Conservation (phyloP, 2,329 filamentous ascomycete genomes). For the Apiospora phragmitis region DNA sequence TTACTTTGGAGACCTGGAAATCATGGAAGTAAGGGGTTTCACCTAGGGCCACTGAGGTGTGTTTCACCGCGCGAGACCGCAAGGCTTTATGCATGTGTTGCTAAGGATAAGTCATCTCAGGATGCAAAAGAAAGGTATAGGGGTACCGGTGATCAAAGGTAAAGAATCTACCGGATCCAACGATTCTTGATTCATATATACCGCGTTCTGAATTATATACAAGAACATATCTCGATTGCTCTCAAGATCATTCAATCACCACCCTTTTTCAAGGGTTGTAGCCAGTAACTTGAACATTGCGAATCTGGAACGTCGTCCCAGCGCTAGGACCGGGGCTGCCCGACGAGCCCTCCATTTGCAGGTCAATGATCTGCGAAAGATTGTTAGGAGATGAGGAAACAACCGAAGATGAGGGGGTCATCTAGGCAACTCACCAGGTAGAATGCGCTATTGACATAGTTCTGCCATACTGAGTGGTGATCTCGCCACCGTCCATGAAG, state of each 20-base stretch:
- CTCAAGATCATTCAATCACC: no score
- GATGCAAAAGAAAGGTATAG: not conserved
- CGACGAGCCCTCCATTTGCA: constrained; percentile 48
- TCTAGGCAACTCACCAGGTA: constrained; percentile 32
- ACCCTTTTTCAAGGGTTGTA: not conserved
- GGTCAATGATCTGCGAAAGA: constrained; percentile 40
- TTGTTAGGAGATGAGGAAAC: not conserved
- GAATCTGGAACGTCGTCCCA: constrained; percentile 1
- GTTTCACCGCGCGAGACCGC: no score
- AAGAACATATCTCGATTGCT: not conserved
- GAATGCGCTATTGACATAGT: constrained; percentile 48
- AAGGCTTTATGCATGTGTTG: no score
- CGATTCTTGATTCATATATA: not conserved
- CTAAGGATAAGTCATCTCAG: not conserved
- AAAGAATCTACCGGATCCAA: not conserved
- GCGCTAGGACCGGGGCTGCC: constrained; percentile 39
- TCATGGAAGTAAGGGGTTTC: not conserved
- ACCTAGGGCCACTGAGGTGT: not conserved
- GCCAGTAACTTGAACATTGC: constrained; percentile 3
- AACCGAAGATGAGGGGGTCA: not conserved
- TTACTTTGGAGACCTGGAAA: not conserved
- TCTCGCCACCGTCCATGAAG: constrained; percentile 50
- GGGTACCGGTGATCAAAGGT: not conserved
- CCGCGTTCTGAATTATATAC: not conserved
- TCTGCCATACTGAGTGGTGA: constrained; percentile 52